Percentiles rank a stretch among this genome's conserved stretches.
phyloP scores from a whole-genome alignment of 352 stramenopile species.

The Pythium rishiriense region DNA sequence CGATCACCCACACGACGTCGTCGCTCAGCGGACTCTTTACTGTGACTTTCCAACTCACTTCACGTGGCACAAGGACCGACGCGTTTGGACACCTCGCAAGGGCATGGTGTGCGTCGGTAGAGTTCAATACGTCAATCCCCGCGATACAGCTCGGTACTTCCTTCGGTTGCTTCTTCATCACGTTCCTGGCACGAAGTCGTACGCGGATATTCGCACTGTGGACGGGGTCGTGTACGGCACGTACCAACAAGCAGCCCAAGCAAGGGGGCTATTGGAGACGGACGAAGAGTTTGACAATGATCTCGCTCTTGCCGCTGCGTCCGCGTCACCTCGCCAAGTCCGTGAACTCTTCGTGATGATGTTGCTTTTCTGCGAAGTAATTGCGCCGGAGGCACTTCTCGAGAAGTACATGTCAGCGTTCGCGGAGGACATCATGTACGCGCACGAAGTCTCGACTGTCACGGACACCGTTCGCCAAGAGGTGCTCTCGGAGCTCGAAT shows the following conservation, averaged over 20 bases:
- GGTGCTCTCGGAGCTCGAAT: constrained; percentile 5
- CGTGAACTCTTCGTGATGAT: constrained; percentile 33
- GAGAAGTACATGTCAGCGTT: constrained; percentile 22
- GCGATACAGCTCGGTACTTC: constrained; percentile 27
- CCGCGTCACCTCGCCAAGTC: constrained; percentile 28
- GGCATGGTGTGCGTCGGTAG: constrained; percentile 17
- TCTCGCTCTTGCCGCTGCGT: constrained; percentile 13
- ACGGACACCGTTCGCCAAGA: constrained; percentile 5
- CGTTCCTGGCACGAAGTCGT: constrained; percentile 21
- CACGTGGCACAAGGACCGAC: neutral
- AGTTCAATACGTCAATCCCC: constrained; percentile 18
- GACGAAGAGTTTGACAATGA: constrained; percentile 26
- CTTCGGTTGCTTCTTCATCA: constrained; percentile 27
- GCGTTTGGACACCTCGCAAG: constrained; percentile 8
- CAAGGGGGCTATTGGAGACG: constrained; percentile 21
- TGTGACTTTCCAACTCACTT: constrained; percentile 5
- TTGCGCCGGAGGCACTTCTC: constrained; percentile 4
- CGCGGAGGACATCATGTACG: constrained; percentile 11
- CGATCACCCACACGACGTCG: neutral
- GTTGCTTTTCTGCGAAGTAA: constrained; percentile 21
- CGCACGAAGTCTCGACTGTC: neutral
- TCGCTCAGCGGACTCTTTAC: constrained; percentile 3
- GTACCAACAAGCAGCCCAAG: constrained; percentile 22
- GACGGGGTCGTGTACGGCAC: constrained; percentile 15
- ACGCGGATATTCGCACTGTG: constrained; percentile 24